Evolutionary conservation across 257 asterid genomes (phyloP).

Genomic region (Solanum microdontum): DNA sequence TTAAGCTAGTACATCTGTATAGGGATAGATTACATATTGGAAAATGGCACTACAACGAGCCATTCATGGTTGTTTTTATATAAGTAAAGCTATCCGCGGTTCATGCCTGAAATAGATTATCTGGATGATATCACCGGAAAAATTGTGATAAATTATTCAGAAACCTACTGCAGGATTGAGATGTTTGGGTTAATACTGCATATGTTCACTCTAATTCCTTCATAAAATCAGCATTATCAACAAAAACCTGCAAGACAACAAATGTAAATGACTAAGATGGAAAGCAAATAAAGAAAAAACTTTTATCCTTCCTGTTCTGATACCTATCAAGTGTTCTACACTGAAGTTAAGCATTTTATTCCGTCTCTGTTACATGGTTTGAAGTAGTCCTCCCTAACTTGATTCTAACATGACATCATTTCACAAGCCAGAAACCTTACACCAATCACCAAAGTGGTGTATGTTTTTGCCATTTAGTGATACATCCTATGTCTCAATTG

Average conservation of each 20-base stretch:
- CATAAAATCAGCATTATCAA: constrained; percentile 34
- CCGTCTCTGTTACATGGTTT: not conserved
- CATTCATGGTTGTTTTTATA: not conserved
- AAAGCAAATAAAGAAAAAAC: not conserved
- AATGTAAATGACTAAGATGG: not conserved
- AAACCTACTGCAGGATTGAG: not conserved
- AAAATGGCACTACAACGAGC: not conserved
- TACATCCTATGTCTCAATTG: not conserved
- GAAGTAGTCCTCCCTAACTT: not conserved
- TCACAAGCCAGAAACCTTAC: not conserved
- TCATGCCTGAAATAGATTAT: not conserved
- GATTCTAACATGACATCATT: not conserved
- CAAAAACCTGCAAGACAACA: constrained; percentile 33
- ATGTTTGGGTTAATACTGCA: not conserved
- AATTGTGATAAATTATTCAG: not conserved
- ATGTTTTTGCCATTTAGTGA: not conserved
- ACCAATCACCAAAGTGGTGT: not conserved
- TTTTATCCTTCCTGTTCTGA: not conserved
- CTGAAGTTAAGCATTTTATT: not conserved
- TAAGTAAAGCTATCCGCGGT: not conserved
- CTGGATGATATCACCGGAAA: not conserved
- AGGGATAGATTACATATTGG: not conserved
- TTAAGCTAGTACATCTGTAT: not conserved
- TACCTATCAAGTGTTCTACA: not conserved
- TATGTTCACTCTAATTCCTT: constrained; percentile 33